Base-by-base conservation (phyloP, 2,329 filamentous ascomycete species). In the Ophiostoma sp. region DNA sequence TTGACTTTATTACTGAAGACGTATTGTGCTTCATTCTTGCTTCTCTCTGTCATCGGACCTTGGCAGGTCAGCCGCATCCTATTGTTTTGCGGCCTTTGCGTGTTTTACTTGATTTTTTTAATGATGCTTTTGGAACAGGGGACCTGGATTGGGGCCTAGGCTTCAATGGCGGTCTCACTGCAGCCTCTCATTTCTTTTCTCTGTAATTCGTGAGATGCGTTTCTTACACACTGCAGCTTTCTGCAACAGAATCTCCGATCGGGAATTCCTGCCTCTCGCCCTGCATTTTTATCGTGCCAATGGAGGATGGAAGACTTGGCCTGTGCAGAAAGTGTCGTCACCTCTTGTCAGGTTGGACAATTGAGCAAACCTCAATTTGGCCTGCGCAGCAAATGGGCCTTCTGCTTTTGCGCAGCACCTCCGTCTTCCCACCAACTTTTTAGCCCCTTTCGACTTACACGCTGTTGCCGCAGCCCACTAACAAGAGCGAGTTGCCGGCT, bases 401-500 rank as follows among this genome's bases (percentile, higher is more conserved):
- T n/a, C n/a, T n/a, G n/a, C n/a, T 45, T 45, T 50, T 48, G 45
- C 45, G 45, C 45, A 50, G 17, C 45, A 19, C 22, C n/a, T 9
- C 12, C 55, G 25, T 12, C 15, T n/a, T 22, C 17, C 17, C 57
- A 22, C 19, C 31, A 19, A 8, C 19, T 36, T 63, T 39, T 63
- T 63, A 3, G 59, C 59, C 59, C 31, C 59, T 22, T 63, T 63
- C 59, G 59, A 39, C 59, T 63, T 63, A 39, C 59, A 63, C 31
- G 25, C 55, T 25, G 28, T 31, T 61, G 57, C 31, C 31, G 57
- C 52, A 31, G 19, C 33, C 31, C 19, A 63, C 59, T 15, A n/a
- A n/a, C 1, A 31, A 57, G 25, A 33, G 7, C 11, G n/a, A 50
- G 7, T 48, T 50, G 48, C 12, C 48, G 12, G 59, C 33, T 63